Base-by-base conservation (phyloP, 1,284 basidiomycete species). In the Gomphus bonarii region DNA sequence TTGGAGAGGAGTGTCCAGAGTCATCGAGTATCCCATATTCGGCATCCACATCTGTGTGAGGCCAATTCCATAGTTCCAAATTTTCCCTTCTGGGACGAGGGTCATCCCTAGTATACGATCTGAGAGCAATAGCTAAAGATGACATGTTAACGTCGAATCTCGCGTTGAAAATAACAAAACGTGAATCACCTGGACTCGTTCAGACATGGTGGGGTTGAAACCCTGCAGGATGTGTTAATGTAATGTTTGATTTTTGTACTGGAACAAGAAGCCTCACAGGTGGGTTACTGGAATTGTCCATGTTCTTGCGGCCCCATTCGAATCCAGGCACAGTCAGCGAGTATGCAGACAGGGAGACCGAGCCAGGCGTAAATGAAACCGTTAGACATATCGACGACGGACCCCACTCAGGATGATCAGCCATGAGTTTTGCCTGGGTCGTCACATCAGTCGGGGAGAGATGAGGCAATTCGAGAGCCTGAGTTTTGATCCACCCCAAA, bases 181-280 rank as follows among this genome's bases (percentile, higher is more conserved):
- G 22, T 49, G 28, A 33, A 10, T 47, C 47, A 61, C 61, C 54
- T 99, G 97, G 28, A 97, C 94, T 35, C 92, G 84, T 69, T 97
- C 95, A 2, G 94, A 95, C 95, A 98, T 98, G 63, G 90, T 92
- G 28, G 94, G 88, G 69, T 95, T 97, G 77, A 95, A 99, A 46
- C 94, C 93, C 71, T 82, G 64, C 38, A 10, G 54, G 31, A 35
- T 59, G 20, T 35, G 58, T 51, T 36, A 58, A 64, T 52, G 56
- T 33, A 38, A 28, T 3, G 49, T 53, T n/a, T 33, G 12, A 50
- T 31, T n/a, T 31, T 42, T 33, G 22, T 43, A 33, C 59, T 30
- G 47, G 33, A 36, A 49, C 40, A 55, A 49, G 57, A 43, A 63
- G 59, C 70, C 76, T 64, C 64, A 82, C 81, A 4, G 83, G 76